Evolutionary conservation across 2,329 filamentous ascomycete species (phyloP).

Genomic region (Cryphonectria japonica): DNA sequence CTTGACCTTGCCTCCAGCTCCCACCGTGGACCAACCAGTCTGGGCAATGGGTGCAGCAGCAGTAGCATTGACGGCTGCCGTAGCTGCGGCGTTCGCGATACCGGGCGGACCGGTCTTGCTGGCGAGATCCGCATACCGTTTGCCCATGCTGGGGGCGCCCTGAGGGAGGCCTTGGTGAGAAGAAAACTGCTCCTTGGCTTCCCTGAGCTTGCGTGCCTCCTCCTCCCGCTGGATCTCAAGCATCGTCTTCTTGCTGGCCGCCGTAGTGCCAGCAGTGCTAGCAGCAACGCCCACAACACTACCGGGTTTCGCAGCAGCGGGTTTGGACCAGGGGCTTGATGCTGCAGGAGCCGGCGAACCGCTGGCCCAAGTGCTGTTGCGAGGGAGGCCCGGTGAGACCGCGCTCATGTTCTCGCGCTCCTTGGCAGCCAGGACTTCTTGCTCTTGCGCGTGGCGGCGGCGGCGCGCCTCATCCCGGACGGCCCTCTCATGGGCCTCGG

Average conservation of each 20-base stretch:
- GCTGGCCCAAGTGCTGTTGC: slow-evolving; percentile 87
- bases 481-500: slow-evolving; percentile 89
- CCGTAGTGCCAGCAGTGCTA: slow-evolving; percentile 34
- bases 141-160: slow-evolving; percentile 59
- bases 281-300: slow-evolving; percentile 20
- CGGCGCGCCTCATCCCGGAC: slow-evolving; percentile 82
- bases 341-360: slow-evolving; percentile 67
- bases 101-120: slow-evolving; percentile 62
- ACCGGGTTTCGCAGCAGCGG: slow-evolving; percentile 48
- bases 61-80: slow-evolving; percentile 32
- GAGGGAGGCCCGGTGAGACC: slow-evolving; percentile 78
- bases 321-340: slow-evolving; percentile 69
- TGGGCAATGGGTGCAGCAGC: slow-evolving; percentile 34
- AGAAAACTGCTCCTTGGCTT: slow-evolving; percentile 48
- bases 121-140: slow-evolving; percentile 93
- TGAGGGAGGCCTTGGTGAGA: slow-evolving; percentile 53
- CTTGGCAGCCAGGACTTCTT: slow-evolving; percentile 66
- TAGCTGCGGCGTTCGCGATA: slow-evolving; percentile 44
- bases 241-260: slow-evolving; percentile 76
- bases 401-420: slow-evolving; percentile 63
- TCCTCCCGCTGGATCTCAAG: slow-evolving; percentile 98
- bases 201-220: slow-evolving; percentile 83
- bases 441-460: slow-evolving; percentile 78
- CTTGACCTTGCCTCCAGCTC: slow-evolving; percentile 91
- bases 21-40: slow-evolving; percentile 89